phyloP scores from a whole-genome alignment of 2,329 filamentous ascomycete species.

The Claviceps pazoutovae region DNA sequence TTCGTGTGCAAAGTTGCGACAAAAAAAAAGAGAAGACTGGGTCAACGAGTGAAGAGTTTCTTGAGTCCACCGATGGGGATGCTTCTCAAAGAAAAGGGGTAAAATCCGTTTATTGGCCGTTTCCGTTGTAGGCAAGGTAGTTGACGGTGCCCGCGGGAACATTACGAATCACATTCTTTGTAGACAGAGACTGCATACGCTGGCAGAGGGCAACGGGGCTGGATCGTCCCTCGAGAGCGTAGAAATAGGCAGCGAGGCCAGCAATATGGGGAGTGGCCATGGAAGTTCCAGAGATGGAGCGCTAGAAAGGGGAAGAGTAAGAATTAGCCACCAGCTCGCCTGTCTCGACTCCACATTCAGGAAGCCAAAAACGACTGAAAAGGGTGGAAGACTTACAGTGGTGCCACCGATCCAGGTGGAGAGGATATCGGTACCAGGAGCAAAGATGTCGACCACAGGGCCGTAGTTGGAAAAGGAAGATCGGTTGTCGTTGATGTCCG shows the following conservation, averaged over 20 bases:
- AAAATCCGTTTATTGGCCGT: constrained; percentile 1
- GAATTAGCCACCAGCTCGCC: background rate
- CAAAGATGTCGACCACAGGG: constrained; percentile 33
- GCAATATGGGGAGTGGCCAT: constrained; percentile 30
- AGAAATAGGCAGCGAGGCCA: constrained; percentile 28
- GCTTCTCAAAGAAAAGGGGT: too few relatives aligned
- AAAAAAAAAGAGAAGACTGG: too few relatives aligned
- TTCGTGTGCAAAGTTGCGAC: too few relatives aligned
- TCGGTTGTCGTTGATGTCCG: constrained; percentile 22
- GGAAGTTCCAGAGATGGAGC: constrained; percentile 30
- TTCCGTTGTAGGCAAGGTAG: constrained; percentile 14
- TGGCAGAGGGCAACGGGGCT: constrained; percentile 10
- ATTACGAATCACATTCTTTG: constrained; percentile 12
- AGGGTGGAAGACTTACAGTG: constrained; percentile 10
- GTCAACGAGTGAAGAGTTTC: too few relatives aligned
- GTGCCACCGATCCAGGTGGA: constrained; percentile 33
- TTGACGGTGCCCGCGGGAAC: constrained; percentile 12
- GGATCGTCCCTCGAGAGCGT: constrained; percentile 24
- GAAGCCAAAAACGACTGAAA: background rate
- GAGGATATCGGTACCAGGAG: constrained; percentile 32
- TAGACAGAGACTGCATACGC: constrained; percentile 3
- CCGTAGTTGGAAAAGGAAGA: constrained; percentile 41
- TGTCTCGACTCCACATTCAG: background rate
- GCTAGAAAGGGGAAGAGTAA: constrained; percentile 2
- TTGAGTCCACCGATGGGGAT: too few relatives aligned